phyloP scores from a whole-genome alignment of 2,329 filamentous ascomycete species.

The Aspergillus sclerotialis region DNA sequence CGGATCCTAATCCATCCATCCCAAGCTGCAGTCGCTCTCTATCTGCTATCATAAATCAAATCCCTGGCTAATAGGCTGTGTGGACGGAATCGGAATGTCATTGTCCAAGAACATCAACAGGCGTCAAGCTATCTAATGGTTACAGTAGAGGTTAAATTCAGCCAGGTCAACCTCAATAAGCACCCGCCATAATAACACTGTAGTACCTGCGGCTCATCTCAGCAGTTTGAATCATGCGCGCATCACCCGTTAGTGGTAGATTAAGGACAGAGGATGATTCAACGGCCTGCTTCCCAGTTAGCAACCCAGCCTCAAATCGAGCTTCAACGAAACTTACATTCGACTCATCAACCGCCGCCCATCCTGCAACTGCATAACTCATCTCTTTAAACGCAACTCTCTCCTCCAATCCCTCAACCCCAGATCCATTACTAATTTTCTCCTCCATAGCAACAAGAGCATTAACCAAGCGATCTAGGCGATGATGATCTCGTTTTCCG shows the following conservation, averaged over 20 bases:
- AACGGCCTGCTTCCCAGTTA: constrained; percentile 19
- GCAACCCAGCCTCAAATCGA: constrained; percentile 1
- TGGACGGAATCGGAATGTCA: too few species aligned
- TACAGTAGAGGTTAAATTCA: too few species aligned
- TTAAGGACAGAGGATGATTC: constrained; percentile 33
- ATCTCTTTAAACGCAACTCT: constrained; percentile 76
- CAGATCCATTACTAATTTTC: constrained; percentile 42
- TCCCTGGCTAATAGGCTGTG: too few species aligned
- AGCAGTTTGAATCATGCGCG: constrained; percentile 62
- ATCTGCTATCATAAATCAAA: too few species aligned
- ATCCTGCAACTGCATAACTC: constrained; percentile 63
- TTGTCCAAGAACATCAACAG: too few species aligned
- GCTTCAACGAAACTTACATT: constrained; percentile 45
- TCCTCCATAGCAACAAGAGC: constrained; percentile 39
- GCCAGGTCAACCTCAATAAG: constrained; percentile 26
- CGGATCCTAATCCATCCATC: too few species aligned
- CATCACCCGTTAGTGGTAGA: constrained; percentile 60
- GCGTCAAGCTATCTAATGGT: too few species aligned
- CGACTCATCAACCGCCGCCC: constrained; percentile 54
- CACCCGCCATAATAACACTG: constrained; percentile 52
- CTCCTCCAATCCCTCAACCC: constrained; percentile 49
- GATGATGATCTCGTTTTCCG: constrained; percentile 34
- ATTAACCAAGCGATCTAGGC: constrained; percentile 40
- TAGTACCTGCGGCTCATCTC: constrained; percentile 66
- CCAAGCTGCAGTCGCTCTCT: too few species aligned